A percentile compares a stretch with the other conserved stretches of the same genome.
These are phyloP conservation scores for Colletotrichum filicis DNA, from an alignment of 2,329 filamentous ascomycete species.

Conservation along the genomic window DNA sequence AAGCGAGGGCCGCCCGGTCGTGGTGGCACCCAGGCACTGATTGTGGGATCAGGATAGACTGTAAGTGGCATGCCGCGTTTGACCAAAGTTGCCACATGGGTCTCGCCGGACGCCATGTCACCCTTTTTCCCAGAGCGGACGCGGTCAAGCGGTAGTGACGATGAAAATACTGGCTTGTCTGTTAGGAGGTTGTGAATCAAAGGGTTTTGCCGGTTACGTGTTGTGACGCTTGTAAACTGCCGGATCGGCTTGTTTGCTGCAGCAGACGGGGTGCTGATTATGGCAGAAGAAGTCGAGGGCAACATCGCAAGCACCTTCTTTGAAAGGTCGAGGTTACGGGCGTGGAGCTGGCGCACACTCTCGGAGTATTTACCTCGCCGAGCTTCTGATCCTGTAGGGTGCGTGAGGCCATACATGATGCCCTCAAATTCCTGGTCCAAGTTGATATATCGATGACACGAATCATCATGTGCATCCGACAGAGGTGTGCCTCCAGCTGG, in stretches of 20 bases:
- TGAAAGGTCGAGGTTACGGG: conserved; percentile 78
- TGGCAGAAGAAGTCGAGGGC: conserved; percentile 84
- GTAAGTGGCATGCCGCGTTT: conserved; percentile 92
- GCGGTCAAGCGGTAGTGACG: conserved; percentile 83
- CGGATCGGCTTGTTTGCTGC: conserved; percentile 66
- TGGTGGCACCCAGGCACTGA: conserved; percentile 75
- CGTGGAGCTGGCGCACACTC: conserved; percentile 45
- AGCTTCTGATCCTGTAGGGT: conserved; percentile 10
- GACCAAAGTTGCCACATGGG: conserved; percentile 77
- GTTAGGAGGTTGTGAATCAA: conserved; percentile 96
- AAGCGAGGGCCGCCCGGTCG: conserved; percentile 68
- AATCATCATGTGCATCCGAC: conserved; percentile 47
- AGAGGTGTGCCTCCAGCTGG: conserved; percentile 86
- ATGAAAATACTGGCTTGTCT: conserved; percentile 92
- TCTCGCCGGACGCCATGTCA: conserved; percentile 23
- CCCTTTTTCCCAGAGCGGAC: conserved; percentile 52
- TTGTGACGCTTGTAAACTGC: conserved; percentile 62
- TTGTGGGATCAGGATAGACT: conserved; percentile 78
- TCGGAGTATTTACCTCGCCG: conserved; percentile 12
- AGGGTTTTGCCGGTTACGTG: conserved; percentile 75
- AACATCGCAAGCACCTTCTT: conserved; percentile 78
- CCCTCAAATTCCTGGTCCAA: conserved; percentile 87
- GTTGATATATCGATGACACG: conserved; percentile 78
- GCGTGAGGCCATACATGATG: conserved; percentile 71
- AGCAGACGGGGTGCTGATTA: conserved; percentile 88